These are phyloP conservation scores for Tagetes erecta DNA, from an alignment of 129 eudicot genomes.

Conservation along the genomic window DNA sequence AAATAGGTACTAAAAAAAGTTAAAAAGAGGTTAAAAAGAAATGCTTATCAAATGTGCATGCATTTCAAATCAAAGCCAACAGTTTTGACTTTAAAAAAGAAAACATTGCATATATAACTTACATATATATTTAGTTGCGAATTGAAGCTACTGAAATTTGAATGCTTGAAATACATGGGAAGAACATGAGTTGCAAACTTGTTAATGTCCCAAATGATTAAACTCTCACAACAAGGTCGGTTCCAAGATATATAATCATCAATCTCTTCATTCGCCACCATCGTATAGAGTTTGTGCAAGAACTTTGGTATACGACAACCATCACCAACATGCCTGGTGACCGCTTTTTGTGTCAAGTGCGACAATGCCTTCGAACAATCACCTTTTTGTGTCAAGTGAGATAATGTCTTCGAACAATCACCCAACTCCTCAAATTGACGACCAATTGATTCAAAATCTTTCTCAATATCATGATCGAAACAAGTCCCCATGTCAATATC, in stretches of 20 bases:
- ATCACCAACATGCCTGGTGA: neutral
- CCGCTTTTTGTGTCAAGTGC: neutral
- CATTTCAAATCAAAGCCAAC: neutral
- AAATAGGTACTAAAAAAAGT: neutral
- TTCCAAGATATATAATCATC: slow-evolving; percentile 25
- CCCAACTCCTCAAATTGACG: neutral
- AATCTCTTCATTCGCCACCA: slow-evolving; percentile 24
- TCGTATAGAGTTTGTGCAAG: slow-evolving; percentile 13
- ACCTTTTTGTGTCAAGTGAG: too few relatives aligned
- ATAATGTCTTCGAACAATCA: too few relatives aligned
- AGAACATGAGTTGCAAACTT: slow-evolving; percentile 20
- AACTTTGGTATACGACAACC: slow-evolving; percentile 12
- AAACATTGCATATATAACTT: neutral
- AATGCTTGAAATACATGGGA: slow-evolving; percentile 28
- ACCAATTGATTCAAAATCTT: neutral
- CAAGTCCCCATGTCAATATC: neutral
- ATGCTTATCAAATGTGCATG: neutral
- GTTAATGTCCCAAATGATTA: slow-evolving; percentile 25
- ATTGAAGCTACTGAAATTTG: slow-evolving; percentile 33
- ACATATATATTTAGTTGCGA: slow-evolving; percentile 26
- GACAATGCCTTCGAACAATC: neutral
- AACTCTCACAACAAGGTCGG: slow-evolving; percentile 15
- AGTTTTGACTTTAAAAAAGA: neutral
- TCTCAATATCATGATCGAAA: slow-evolving; percentile 10
- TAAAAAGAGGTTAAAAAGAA: neutral